Base-by-base conservation (phyloP, 176 grass and related monocot species). In the Miscanthus lutarioriparius region DNA sequence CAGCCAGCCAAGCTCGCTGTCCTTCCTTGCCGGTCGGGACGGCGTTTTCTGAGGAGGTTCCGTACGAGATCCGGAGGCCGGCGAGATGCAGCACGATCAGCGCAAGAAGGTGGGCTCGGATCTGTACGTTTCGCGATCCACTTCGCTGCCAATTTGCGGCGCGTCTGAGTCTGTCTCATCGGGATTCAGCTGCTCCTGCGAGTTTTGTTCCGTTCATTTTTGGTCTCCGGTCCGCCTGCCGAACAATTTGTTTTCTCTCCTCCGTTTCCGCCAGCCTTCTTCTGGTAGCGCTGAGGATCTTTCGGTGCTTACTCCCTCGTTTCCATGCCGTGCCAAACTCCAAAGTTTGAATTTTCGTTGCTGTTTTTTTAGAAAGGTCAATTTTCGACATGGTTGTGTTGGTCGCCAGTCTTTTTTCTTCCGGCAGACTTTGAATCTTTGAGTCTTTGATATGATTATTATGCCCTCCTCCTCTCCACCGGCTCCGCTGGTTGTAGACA, bases 41-140 rank as follows among this genome's bases (percentile, higher is more conserved):
- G 64, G 27, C 53, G 70, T 76, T 79, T 78, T 64, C 76, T 39
- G 14, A 74, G 74, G 84, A 54, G 71, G n/a, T 70, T 83, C 19
- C 8, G 74, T 41, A 51, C 82, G 87, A 81, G 89, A 93, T 94
- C 89, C 78, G 81, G 28, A 8, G 45, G 17, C 74, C 67, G 37
- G 47, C 72, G 85, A 85, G 89, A 98, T 98, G 93, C 93, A 98
- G 93, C 89, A 94, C 87, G 96, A 94, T 86, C 93, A 93, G 77
- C 89, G 83, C 49, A 98, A 96, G 87, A 95, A 98, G 96, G 96
- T 98, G 17, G 17, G 91, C 82, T 77, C 20, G 67, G 63, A 79
- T 90, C 47, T 68, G 14, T 49, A 74, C 37, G 70, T 87, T 81
- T 20, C 12, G 61, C 25, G 0, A 71, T 8, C 81, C n/a, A 64